phyloP scores from a whole-genome alignment of 2,329 filamentous ascomycete genomes.

The Arthrobotrys pseudoclavata region DNA sequence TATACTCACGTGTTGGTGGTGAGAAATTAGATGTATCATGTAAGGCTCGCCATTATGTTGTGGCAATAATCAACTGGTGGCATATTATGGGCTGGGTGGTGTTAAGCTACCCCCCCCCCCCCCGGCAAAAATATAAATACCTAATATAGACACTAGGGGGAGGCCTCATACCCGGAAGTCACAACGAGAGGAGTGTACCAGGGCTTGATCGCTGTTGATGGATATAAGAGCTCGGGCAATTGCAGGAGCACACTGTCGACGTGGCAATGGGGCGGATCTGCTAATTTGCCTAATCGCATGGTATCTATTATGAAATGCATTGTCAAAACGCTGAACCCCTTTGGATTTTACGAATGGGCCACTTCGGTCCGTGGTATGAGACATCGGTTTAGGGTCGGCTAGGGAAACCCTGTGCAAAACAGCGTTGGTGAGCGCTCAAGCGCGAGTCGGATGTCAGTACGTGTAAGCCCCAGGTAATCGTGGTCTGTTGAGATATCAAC shows the following conservation, averaged over 20 bases:
- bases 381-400: slow-evolving; percentile 17
- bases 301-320: neutral
- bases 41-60: neutral
- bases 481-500: slow-evolving; percentile 22
- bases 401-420: slow-evolving; percentile 10
- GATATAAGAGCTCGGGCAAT: neutral
- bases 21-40: neutral
- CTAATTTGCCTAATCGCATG: slow-evolving; percentile 6
- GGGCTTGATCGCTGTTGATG: neutral
- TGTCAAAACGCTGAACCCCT: neutral
- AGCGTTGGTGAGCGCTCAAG: slow-evolving; percentile 22
- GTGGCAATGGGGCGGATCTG: slow-evolving; percentile 17
- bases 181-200: neutral
- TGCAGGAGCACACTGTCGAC: neutral
- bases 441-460: slow-evolving; percentile 15
- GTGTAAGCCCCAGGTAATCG: neutral
- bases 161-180: neutral
- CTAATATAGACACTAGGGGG: neutral
- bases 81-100: neutral
- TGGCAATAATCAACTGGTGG: slow-evolving; percentile 16
- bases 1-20: neutral
- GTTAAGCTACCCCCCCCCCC: neutral
- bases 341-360: neutral
- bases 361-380: slow-evolving; percentile 20
- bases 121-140: slow-evolving; percentile 2